Evolutionary conservation across 768 basidiomycete species (phyloP).

Genomic region (Lactarius tabidus): DNA sequence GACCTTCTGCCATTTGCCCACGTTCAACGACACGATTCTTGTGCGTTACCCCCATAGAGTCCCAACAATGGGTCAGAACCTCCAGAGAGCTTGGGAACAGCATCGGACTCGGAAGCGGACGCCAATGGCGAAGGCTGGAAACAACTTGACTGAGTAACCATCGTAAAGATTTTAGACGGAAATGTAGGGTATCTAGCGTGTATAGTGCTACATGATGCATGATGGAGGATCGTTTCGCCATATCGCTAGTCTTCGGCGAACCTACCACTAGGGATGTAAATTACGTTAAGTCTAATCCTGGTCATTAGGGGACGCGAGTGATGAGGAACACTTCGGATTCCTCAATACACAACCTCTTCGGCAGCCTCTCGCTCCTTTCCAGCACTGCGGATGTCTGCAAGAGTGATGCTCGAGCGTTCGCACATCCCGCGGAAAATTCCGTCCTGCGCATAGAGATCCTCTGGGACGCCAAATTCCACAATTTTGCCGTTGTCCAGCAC

Average conservation of each 20-base stretch:
- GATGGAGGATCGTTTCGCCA: not conserved
- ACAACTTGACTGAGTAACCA: too few relatives aligned
- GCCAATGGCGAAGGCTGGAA: too few relatives aligned
- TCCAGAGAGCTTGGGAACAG: too few relatives aligned
- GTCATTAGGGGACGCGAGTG: not conserved
- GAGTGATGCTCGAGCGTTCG: constrained; percentile 68
- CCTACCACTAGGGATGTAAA: not conserved
- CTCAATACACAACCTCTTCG: not conserved
- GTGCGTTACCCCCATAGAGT: too few relatives aligned
- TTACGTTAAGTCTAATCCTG: not conserved
- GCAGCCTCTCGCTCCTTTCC: constrained; percentile 28
- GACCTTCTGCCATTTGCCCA: too few relatives aligned
- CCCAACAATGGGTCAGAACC: too few relatives aligned
- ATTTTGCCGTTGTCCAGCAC: constrained; percentile 81
- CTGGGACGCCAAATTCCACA: constrained; percentile 82
- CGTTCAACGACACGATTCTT: too few relatives aligned
- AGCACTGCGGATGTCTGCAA: constrained; percentile 58
- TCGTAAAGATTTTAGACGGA: too few relatives aligned
- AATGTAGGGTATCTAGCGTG: not conserved
- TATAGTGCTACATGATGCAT: not conserved
- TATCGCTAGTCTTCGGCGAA: not conserved
- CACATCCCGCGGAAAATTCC: constrained; percentile 88
- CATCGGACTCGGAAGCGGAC: too few relatives aligned
- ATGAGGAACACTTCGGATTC: not conserved
- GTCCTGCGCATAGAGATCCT: constrained; percentile 51